Conservation (phyloP, 441 rosid genomes). For the Aleurites moluccanus region DNA sequence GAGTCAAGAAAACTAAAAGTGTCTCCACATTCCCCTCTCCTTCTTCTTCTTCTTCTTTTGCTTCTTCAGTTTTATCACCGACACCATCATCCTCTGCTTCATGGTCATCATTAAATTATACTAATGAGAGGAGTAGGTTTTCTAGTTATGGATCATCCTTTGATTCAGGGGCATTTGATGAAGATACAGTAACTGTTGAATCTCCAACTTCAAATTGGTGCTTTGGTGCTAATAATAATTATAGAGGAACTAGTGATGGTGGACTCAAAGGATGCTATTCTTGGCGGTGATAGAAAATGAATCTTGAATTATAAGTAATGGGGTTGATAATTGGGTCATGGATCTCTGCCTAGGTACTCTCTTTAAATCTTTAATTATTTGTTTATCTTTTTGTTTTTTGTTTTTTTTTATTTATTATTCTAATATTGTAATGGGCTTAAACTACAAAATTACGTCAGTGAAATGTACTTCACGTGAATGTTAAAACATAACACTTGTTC, state of each 20-base stretch:
- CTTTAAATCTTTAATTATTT: background rate
- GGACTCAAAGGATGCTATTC: slow-evolving; percentile 30
- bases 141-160: slow-evolving; percentile 35
- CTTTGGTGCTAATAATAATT: slow-evolving; percentile 22
- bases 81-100: slow-evolving; percentile 24
- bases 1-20: slow-evolving; percentile 30
- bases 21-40: background rate
- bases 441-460: background rate
- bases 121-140: slow-evolving; percentile 29
- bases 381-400: background rate
- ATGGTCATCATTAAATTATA: slow-evolving; percentile 20
- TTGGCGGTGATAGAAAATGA: slow-evolving; percentile 11
- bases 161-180: slow-evolving; percentile 36
- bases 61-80: slow-evolving; percentile 8
- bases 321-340: background rate
- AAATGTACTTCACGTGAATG: background rate
- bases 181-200: slow-evolving; percentile 18
- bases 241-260: slow-evolving; percentile 1
- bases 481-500: background rate
- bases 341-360: background rate
- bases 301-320: background rate
- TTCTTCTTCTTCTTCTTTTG: slow-evolving; percentile 13
- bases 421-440: background rate
- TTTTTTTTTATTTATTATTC: background rate
- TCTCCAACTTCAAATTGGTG: slow-evolving; percentile 41